A percentile compares a stretch with the other conserved stretches of the same genome.
Conservation (phyloP, 2,329 filamentous ascomycete species). For the Sordariomycetes sp. region DNA sequence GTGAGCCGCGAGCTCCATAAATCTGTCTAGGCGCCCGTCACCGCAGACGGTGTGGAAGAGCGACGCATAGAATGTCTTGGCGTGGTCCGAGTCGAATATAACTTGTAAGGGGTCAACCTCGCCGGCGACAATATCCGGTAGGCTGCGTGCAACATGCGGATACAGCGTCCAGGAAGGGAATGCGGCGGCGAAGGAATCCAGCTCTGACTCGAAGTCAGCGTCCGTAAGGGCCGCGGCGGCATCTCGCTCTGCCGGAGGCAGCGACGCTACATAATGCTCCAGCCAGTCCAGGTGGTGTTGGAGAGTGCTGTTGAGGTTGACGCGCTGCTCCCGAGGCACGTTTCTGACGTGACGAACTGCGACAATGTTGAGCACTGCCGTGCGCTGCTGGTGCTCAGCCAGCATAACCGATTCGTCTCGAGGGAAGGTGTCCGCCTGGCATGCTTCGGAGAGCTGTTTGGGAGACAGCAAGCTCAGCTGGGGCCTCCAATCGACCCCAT, state of each 20-base stretch:
- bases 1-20: constrained; percentile 13
- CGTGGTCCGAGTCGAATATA: constrained; percentile 22
- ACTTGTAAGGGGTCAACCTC: constrained; percentile 23
- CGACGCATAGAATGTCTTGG: constrained; percentile 22
- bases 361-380: constrained; percentile 2
- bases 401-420: constrained; percentile 11
- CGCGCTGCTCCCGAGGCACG: constrained; percentile 6
- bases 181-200: constrained; percentile 14
- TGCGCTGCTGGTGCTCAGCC: constrained; percentile 2
- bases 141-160: constrained; percentile 16
- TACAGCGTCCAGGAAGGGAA: constrained; percentile 21
- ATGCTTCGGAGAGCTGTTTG: constrained; percentile 6
- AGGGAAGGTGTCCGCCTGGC: constrained; percentile 9
- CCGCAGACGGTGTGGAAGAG: constrained; percentile 17
- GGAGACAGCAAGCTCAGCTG: constrained; percentile 2
- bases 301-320: constrained; percentile 6
- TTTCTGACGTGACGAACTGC: constrained; percentile 7
- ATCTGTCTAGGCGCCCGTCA: constrained; percentile 1
- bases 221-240: constrained; percentile 10
- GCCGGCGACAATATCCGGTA: constrained; percentile 19
- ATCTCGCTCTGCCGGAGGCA: constrained; percentile 6
- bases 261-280: constrained; percentile 13
- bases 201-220: constrained; percentile 13
- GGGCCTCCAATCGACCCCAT: constrained; percentile 3
- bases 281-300: constrained; percentile 20